These are phyloP conservation scores for Penicillium alfredii DNA, from an alignment of 495 filamentous ascomycete species.

Conservation along the genomic window DNA sequence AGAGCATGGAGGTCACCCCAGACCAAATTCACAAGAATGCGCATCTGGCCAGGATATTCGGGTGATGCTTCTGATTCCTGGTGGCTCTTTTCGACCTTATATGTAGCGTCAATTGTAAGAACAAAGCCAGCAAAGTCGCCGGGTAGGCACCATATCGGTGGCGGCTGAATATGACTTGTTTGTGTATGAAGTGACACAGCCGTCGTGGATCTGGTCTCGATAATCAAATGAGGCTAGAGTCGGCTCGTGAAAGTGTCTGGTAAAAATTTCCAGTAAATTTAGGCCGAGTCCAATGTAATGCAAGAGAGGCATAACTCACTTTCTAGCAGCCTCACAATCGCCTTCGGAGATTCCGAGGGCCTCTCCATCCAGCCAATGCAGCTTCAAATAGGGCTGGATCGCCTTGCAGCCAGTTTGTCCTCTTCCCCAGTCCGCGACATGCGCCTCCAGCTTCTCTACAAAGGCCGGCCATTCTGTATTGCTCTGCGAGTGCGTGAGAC, in stretches of 20 bases:
- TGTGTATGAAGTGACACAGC: slow-evolving; percentile 22
- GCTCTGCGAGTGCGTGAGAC: slow-evolving; percentile 21
- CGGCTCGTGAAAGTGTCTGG: slow-evolving; percentile 15
- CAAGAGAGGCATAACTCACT: slow-evolving; percentile 12
- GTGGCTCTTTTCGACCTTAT: slow-evolving; percentile 8
- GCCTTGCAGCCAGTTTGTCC: slow-evolving; percentile 18
- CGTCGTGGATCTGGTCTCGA: too few species aligned
- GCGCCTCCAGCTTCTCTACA: slow-evolving; percentile 18
- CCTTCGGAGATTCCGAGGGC: slow-evolving; percentile 20
- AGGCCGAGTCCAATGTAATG: too few species aligned
- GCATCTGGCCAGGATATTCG: slow-evolving; percentile 25
- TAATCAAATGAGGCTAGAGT: too few species aligned
- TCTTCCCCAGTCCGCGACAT: slow-evolving; percentile 22
- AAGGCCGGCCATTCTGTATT: slow-evolving; percentile 25
- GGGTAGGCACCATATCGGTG: slow-evolving; percentile 3
- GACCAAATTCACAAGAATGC: slow-evolving; percentile 27
- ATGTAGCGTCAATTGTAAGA: slow-evolving; percentile 23
- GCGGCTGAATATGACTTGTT: slow-evolving; percentile 9
- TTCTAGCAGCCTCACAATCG: slow-evolving; percentile 25
- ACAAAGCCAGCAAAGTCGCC: slow-evolving; percentile 22
- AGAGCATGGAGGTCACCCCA: slow-evolving; percentile 30
- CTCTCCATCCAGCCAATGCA: slow-evolving; percentile 33
- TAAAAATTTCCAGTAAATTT: too few species aligned
- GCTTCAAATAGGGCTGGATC: slow-evolving; percentile 19
- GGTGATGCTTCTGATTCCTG: slow-evolving; percentile 16